phyloP scores from a whole-genome alignment of 164 flowering plant species.

The Piper longum region DNA sequence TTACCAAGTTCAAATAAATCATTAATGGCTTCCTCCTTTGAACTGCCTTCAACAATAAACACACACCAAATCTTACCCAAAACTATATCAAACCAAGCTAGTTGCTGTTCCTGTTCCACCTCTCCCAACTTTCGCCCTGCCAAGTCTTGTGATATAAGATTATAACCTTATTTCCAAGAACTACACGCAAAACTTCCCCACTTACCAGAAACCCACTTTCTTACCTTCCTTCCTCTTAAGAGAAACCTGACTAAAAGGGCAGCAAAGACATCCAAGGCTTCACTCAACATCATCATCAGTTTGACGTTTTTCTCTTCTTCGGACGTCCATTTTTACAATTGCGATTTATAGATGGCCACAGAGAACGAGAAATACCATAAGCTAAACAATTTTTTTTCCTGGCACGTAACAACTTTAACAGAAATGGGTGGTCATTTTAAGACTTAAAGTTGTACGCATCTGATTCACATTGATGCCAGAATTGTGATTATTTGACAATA shows the following conservation, averaged over 20 bases:
- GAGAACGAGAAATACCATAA: too few relatives aligned
- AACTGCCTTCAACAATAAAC: too few relatives aligned
- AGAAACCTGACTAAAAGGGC: conserved; percentile 1
- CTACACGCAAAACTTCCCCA: conserved; percentile 14
- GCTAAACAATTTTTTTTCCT: not conserved
- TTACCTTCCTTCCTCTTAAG: conserved; percentile 6
- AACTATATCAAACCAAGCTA: not conserved
- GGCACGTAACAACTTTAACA: too few relatives aligned
- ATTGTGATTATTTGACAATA: too few relatives aligned
- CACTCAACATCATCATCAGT: not conserved
- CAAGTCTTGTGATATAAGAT: not conserved
- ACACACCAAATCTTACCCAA: not conserved
- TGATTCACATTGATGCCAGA: too few relatives aligned
- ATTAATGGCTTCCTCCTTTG: not conserved
- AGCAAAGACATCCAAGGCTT: not conserved
- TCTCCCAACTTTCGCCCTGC: not conserved
- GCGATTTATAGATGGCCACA: not conserved
- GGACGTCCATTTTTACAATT: not conserved
- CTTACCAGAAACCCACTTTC: conserved; percentile 10
- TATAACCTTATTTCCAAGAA: not conserved
- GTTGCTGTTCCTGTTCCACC: not conserved
- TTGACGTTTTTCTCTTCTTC: not conserved
- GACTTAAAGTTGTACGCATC: too few relatives aligned
- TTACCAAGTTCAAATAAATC: not conserved
- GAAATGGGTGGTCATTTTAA: too few relatives aligned